Percentiles rank a stretch among this genome's conserved stretches.
phyloP scores from a whole-genome alignment of 2,329 filamentous ascomycete genomes.

The Monascus ruber region DNA sequence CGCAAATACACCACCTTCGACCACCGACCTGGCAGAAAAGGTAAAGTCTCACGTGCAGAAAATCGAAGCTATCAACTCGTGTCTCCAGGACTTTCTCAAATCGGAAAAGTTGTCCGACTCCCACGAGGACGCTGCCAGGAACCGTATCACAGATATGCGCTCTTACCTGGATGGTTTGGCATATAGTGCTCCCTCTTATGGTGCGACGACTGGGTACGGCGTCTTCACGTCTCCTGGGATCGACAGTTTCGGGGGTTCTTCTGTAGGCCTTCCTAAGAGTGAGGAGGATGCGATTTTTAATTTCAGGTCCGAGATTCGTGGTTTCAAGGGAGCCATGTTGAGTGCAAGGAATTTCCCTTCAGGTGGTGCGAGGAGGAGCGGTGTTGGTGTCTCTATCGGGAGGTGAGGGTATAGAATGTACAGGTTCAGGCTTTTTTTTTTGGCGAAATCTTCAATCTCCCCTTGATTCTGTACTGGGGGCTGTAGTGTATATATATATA shows the following conservation, averaged over 20 bases:
- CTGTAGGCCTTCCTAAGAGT: conserved; percentile 24
- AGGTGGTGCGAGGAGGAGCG: conserved; percentile 16
- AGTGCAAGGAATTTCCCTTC: conserved; percentile 51
- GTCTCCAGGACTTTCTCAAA: conserved; percentile 38
- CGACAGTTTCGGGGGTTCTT: conserved; percentile 7
- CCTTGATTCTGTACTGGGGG: too few species aligned
- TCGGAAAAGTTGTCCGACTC: conserved; percentile 24
- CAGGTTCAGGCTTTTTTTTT: too few species aligned
- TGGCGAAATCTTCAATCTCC: too few species aligned
- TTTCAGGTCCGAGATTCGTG: conserved; percentile 49
- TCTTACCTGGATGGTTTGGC: conserved; percentile 41
- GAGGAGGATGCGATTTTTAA: conserved; percentile 48
- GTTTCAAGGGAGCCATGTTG: conserved; percentile 52
- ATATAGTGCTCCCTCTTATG: conserved; percentile 24
- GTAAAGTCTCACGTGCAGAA: conserved; percentile 32
- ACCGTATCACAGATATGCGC: conserved; percentile 33
- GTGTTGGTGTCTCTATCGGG: conserved; percentile 5
- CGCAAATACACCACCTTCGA: conserved; percentile 3
- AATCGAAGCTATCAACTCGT: conserved; percentile 40
- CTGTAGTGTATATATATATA: too few species aligned
- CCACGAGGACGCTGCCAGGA: conserved; percentile 22
- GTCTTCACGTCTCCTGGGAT: conserved; percentile 22
- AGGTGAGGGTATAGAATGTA: background rate
- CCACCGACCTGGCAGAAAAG: conserved; percentile 10
- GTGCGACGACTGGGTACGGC: conserved; percentile 19